Evolutionary conservation across 179 eudicot species (phyloP), one percentile per base, ranked within the genome.

Genomic region (Silene vulgaris): DNA sequence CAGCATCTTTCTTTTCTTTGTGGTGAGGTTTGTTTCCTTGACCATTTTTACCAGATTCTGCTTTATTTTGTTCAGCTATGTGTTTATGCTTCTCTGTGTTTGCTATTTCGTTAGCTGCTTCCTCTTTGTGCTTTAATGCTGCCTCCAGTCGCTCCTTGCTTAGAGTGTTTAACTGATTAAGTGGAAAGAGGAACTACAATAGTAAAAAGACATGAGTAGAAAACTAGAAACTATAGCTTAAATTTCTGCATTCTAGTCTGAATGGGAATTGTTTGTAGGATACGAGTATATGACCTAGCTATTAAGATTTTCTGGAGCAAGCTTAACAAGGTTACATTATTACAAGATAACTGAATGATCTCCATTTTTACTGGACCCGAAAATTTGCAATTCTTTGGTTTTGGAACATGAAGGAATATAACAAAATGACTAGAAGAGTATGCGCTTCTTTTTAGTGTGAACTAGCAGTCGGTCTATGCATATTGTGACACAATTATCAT

Each of bases 1-100:
- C 76, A 63, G 90, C 88, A 64, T 72, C 83, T 14, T 19, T 79
- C 76, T 90, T 90, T 13, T 88, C 84, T 84, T 75, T 84, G 52
- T 77, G 81, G 48, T 72, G 76, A 72, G 73, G 75, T 5, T 80
- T 80, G 75, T 84, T 90, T 87, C 84, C 83, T 71, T 84, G 81
- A 40, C 81, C 52, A 68, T 68, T 37, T 40, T 35, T 8, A 48
- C 16, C 40, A 2, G 54, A 40, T 17, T 67, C 50, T 68, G 19
- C 71, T 68, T 35, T 69, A 69, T 43, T 43, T 37, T 17, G 72
- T 20, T 23, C 54, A 72, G 75, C 75, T 72, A 29, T 56, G 8
- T 6, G 50, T 16, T 56, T 56, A 26, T 30, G n/a, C 28, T 7
- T 72, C 21, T 56, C 75, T 57, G 13, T 30, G 28, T 30, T 72